A percentile compares a stretch with the other conserved stretches of the same genome.
phyloP scores from a whole-genome alignment of 768 basidiomycete genomes.

The Tulasnella sp. region DNA sequence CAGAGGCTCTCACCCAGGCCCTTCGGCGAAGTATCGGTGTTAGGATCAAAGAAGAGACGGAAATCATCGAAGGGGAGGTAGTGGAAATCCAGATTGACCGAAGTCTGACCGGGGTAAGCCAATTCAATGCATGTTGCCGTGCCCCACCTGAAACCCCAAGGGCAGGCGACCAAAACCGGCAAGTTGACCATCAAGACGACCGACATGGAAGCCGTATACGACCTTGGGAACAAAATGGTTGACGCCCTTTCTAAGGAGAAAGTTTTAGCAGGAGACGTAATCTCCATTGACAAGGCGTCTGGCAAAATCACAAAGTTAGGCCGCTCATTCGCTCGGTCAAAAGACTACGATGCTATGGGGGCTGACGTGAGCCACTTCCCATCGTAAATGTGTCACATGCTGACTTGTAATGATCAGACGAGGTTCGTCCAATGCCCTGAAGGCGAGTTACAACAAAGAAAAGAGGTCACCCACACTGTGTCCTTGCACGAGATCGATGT shows the following conservation, averaged over 20 bases:
- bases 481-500: constrained; percentile 98
- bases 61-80: constrained; percentile 95
- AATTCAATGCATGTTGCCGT: neutral
- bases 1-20: constrained; percentile 93
- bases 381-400: neutral
- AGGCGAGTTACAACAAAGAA: constrained; percentile 94
- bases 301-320: constrained; percentile 95
- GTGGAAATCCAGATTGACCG: constrained; percentile 98
- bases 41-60: constrained; percentile 93
- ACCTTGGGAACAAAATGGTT: constrained; percentile 98
- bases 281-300: constrained; percentile 94
- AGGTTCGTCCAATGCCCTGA: constrained; percentile 98
- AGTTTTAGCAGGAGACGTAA: constrained; percentile 81
- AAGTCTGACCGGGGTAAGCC: constrained; percentile 81
- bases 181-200: constrained; percentile 96
- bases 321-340: constrained; percentile 87
- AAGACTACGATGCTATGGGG: constrained; percentile 99
- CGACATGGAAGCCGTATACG: constrained; percentile 99
- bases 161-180: constrained; percentile 90
- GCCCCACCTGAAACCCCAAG: neutral
- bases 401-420: constrained; percentile 42
- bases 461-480: constrained; percentile 94
- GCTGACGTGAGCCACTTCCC: constrained; percentile 94
- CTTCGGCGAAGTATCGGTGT: constrained; percentile 95
- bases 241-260: constrained; percentile 96